Conservation (phyloP, 345 rosid genomes). For the Euphorbia pulcherrima region DNA sequence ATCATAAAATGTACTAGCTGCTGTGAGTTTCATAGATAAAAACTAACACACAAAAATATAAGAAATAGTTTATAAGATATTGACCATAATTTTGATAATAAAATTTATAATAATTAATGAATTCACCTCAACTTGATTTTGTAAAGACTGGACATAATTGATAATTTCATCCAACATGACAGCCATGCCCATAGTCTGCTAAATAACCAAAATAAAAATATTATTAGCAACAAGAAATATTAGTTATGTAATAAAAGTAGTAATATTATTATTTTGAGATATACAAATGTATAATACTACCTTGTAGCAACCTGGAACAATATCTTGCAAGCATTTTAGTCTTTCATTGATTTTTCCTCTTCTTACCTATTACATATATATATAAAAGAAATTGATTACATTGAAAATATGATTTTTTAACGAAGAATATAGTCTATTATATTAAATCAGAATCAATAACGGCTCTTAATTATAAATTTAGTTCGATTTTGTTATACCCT, state of each 20-base stretch:
- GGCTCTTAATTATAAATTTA: no score
- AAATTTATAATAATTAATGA: no score
- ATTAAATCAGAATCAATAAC: no score
- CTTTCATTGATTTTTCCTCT: constrained; percentile 67
- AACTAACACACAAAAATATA: constrained; percentile 43
- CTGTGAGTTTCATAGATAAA: constrained; percentile 61
- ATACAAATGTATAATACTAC: constrained; percentile 20
- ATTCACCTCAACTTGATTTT: constrained; percentile 77
- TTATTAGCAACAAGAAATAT: not conserved
- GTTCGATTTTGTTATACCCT: constrained; percentile 39
- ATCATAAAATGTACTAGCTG: constrained; percentile 31
- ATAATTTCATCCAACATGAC: constrained; percentile 62
- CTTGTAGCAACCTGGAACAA: constrained; percentile 76
- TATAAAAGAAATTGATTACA: not conserved
- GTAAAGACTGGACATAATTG: constrained; percentile 72
- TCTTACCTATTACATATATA: constrained; percentile 37
- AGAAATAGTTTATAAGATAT: not conserved
- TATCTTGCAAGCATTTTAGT: constrained; percentile 53
- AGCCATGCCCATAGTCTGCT: constrained; percentile 76
- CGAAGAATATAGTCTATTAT: no score
- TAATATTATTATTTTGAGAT: not conserved
- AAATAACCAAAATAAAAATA: not conserved
- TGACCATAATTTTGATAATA: no score
- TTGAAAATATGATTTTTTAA: no score
- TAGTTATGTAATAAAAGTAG: not conserved